Percentiles rank a stretch among this genome's conserved stretches.
Evolutionary conservation across 2,329 filamentous ascomycete genomes (phyloP).

Genomic region (Coniochaeta hoffmannii): DNA sequence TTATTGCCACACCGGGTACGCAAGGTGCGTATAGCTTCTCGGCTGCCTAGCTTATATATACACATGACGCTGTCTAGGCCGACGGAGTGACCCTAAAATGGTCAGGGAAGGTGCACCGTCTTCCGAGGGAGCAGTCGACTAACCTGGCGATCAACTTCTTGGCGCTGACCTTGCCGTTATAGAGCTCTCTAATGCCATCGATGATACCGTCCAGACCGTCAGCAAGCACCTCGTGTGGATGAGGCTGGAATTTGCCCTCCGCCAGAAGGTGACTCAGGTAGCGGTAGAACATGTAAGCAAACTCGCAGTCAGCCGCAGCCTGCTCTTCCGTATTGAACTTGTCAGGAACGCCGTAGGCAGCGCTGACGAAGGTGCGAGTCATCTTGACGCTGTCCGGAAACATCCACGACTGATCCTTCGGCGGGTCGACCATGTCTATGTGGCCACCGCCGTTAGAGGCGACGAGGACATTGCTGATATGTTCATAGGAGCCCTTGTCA

Average conservation of each 20-base stretch:
- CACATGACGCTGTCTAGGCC: background rate
- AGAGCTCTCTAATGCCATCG: slow-evolving; percentile 4
- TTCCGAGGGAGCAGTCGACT: slow-evolving; percentile 1
- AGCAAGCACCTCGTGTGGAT: slow-evolving; percentile 8
- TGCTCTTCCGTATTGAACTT: slow-evolving; percentile 7
- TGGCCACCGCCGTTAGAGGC: slow-evolving; percentile 7
- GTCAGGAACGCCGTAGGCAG: slow-evolving; percentile 8
- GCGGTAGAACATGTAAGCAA: slow-evolving; percentile 10
- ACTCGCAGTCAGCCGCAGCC: slow-evolving; percentile 7
- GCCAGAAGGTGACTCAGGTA: slow-evolving; percentile 10
- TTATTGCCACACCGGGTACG: too few relatives aligned
- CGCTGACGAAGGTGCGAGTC: slow-evolving; percentile 7
- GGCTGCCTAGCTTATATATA: too few relatives aligned
- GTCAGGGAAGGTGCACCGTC: background rate
- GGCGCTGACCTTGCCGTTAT: slow-evolving; percentile 8
- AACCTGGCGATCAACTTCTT: slow-evolving; percentile 11
- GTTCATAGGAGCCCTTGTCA: slow-evolving; percentile 2
- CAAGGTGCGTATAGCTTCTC: too few relatives aligned
- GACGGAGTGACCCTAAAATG: background rate
- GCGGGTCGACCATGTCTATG: slow-evolving; percentile 10
- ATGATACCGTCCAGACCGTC: slow-evolving; percentile 7
- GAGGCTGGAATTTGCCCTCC: slow-evolving; percentile 8
- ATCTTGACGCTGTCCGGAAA: slow-evolving; percentile 5
- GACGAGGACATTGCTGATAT: slow-evolving; percentile 5
- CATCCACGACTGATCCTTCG: slow-evolving; percentile 4